Evolutionary conservation across 2,329 filamentous ascomycete genomes (phyloP).

Genomic region (Parastagonospora avenae): DNA sequence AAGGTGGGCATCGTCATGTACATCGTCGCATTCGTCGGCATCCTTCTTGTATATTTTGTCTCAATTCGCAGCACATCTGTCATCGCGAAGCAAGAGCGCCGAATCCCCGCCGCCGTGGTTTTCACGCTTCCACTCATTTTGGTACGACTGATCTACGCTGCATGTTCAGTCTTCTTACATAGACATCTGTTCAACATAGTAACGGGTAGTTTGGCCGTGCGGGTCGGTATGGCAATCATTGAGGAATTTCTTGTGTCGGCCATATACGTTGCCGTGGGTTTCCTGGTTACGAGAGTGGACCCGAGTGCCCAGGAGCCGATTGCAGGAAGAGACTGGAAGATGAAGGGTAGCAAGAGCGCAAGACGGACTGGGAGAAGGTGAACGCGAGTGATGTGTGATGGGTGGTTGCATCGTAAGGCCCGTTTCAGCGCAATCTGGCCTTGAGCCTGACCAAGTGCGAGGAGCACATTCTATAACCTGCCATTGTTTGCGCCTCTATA

Average conservation of each 20-base stretch:
- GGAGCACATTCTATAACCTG: no score
- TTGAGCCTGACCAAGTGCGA: no score
- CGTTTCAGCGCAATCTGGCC: no score
- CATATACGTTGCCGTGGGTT: conserved; percentile 21
- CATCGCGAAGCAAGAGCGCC: conserved; percentile 16
- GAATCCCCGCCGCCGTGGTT: conserved; percentile 15
- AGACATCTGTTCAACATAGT: conserved; percentile 20
- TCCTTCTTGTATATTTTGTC: conserved; percentile 9
- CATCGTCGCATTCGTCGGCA: conserved; percentile 17
- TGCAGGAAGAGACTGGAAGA: conserved; percentile 2
- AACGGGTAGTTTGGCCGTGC: conserved; percentile 15
- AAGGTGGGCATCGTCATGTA: conserved; percentile 24
- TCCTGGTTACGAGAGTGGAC: conserved; percentile 10
- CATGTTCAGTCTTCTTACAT: conserved; percentile 17
- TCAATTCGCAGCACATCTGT: conserved; percentile 4
- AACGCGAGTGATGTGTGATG: no score
- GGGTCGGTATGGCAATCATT: conserved; percentile 18
- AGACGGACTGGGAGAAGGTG: no score
- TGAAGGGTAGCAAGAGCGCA: neutral
- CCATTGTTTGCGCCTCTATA: no score
- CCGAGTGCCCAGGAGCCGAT: neutral
- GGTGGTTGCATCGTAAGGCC: no score
- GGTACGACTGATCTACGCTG: conserved; percentile 24
- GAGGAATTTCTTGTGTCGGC: conserved; percentile 28
- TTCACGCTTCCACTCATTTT: conserved; percentile 24